Evolutionary conservation across 176 grass and related monocot genomes (phyloP).

Genomic region (Phyllostachys edulis): DNA sequence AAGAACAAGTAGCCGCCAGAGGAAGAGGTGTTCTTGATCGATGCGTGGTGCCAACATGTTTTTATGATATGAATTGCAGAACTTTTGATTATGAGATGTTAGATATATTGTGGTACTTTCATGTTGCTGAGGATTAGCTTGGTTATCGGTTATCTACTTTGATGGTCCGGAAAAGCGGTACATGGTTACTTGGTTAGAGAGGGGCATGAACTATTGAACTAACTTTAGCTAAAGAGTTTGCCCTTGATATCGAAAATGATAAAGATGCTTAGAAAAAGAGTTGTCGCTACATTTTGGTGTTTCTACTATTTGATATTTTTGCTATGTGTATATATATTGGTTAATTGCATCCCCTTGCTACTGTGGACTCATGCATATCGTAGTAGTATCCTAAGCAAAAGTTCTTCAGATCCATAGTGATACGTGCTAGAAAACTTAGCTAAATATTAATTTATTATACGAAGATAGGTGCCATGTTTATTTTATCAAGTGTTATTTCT

Average conservation of each 20-base stretch:
- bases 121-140: slow-evolving; percentile 9
- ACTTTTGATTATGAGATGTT: slow-evolving; percentile 22
- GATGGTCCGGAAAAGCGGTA: neutral
- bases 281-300: neutral
- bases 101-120: neutral
- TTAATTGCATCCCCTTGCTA: neutral
- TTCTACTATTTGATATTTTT: too few species aligned
- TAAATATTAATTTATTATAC: neutral
- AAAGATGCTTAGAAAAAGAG: neutral
- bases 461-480: neutral
- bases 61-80: slow-evolving; percentile 1
- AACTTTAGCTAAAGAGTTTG: neutral
- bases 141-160: neutral
- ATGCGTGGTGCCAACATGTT: slow-evolving; percentile 1
- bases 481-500: neutral
- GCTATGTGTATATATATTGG: neutral
- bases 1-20: slow-evolving; percentile 64
- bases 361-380: neutral
- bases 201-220: neutral
- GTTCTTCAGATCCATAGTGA: neutral
- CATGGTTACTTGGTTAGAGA: neutral
- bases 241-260: neutral
- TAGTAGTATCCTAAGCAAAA: neutral
- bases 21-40: neutral
- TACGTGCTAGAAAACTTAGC: neutral